These are phyloP conservation scores for Daldinia decipiens DNA, from an alignment of 495 filamentous ascomycete species.

Conservation along the genomic window DNA sequence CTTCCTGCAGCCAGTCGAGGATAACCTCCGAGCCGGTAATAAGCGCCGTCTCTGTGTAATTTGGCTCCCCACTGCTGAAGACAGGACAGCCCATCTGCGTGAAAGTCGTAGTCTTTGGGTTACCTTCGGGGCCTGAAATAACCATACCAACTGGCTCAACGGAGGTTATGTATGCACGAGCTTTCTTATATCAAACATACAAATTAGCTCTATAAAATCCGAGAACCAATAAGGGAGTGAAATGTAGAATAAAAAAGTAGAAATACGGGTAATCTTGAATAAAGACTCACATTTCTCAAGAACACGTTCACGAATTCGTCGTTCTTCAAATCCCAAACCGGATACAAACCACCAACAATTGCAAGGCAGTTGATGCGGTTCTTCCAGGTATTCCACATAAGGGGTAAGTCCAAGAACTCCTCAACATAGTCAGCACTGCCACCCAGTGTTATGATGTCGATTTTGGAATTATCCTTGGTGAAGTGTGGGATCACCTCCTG, in stretches of 20 bases:
- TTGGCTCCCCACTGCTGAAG: constrained; percentile 55
- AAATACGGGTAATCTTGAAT: not conserved
- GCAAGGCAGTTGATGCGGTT: constrained; percentile 51
- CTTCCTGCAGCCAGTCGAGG: constrained; percentile 59
- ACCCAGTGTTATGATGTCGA: constrained; percentile 74
- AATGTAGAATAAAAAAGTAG: not conserved
- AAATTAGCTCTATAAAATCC: not conserved
- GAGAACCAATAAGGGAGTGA: not conserved
- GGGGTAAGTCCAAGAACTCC: constrained; percentile 62
- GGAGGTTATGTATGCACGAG: constrained; percentile 69
- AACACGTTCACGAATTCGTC: constrained; percentile 55
- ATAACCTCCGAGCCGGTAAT: constrained; percentile 49
- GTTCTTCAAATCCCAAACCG: constrained; percentile 46
- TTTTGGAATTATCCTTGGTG: constrained; percentile 55
- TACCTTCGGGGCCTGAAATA: constrained; percentile 58
- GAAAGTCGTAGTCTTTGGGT: constrained; percentile 43
- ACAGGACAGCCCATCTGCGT: constrained; percentile 57
- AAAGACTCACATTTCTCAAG: constrained; percentile 57
- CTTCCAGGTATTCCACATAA: constrained; percentile 60
- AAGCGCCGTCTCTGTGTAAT: constrained; percentile 53
- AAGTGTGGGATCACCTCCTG: constrained; percentile 64
- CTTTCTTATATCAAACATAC: constrained; percentile 52
- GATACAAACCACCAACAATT: constrained; percentile 54
- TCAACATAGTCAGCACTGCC: constrained; percentile 65
- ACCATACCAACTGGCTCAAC: constrained; percentile 57